Percentiles rank a stretch among this genome's conserved stretches.
Evolutionary conservation across 305 asterid species (phyloP).

Genomic region (Rubia tinctorum): DNA sequence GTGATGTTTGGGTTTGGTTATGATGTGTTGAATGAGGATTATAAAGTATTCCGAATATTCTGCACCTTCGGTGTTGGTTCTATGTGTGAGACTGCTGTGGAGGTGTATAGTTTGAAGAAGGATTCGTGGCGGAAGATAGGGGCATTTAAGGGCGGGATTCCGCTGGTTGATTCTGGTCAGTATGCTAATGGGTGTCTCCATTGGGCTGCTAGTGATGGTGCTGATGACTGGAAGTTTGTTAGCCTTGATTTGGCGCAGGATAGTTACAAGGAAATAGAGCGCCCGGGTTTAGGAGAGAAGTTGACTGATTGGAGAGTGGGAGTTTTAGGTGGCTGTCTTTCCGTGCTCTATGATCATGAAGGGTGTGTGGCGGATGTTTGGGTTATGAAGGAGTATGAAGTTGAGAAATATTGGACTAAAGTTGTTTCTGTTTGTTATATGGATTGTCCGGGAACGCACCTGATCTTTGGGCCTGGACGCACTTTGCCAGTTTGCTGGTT

Average conservation of each 20-base stretch:
- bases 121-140: slow-evolving; percentile 45
- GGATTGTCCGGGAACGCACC: slow-evolving; percentile 6
- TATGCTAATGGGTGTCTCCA: slow-evolving; percentile 54
- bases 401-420: slow-evolving; percentile 50
- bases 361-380: slow-evolving; percentile 30
- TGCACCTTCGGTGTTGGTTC: slow-evolving; percentile 23
- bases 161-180: slow-evolving; percentile 31
- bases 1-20: slow-evolving; percentile 43
- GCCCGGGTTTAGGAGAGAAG: slow-evolving; percentile 36
- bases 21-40: slow-evolving; percentile 38
- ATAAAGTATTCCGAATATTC: slow-evolving; percentile 46
- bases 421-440: slow-evolving; percentile 34
- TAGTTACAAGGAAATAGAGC: slow-evolving; percentile 39
- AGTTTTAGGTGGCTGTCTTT: slow-evolving; percentile 39
- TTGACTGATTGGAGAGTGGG: slow-evolving; percentile 23
- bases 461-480: not conserved
- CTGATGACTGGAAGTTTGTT: slow-evolving; percentile 30
- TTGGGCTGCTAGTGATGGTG: slow-evolving; percentile 26
- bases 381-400: slow-evolving; percentile 55
- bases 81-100: slow-evolving; percentile 24
- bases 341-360: slow-evolving; percentile 27
- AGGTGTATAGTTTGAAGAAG: slow-evolving; percentile 36
- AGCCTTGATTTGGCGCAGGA: slow-evolving; percentile 45
- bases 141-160: slow-evolving; percentile 35
- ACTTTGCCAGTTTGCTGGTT: slow-evolving; percentile 28